Evolutionary conservation across 2,329 filamentous ascomycete genomes (phyloP).

Genomic region (Zymoseptoria brevis): DNA sequence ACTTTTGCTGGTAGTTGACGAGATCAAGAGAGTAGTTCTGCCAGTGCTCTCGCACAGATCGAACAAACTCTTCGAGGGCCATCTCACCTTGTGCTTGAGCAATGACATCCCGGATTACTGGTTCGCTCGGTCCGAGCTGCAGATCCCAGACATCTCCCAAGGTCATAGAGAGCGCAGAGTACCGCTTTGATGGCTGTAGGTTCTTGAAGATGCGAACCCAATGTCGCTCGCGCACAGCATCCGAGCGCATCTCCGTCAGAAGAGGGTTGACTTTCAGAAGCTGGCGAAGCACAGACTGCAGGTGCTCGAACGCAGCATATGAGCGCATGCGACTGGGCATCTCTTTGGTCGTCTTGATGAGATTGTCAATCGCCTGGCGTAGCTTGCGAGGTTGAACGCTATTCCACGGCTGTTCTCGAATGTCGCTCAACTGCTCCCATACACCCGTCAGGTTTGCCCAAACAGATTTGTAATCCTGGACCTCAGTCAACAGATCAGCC

Average conservation of each 20-base stretch:
- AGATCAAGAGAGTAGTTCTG: constrained; percentile 90
- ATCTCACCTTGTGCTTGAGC: constrained; percentile 95
- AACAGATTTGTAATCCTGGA: constrained; percentile 97
- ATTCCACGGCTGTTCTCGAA: constrained; percentile 87
- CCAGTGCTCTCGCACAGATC: constrained; percentile 94
- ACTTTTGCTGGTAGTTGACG: constrained; percentile 97
- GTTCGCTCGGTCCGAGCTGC: constrained; percentile 78
- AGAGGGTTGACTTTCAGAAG: constrained; percentile 86
- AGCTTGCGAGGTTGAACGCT: constrained; percentile 93
- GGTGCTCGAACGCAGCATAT: constrained; percentile 98
- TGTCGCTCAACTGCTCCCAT: constrained; percentile 91
- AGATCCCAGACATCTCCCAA: constrained; percentile 99
- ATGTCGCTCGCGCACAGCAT: constrained; percentile 90
- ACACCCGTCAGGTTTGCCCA: constrained; percentile 94
- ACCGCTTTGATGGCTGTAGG: constrained; percentile 83
- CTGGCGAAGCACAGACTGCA: constrained; percentile 81
- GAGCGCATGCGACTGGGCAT: constrained; percentile 99
- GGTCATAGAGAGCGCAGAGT: constrained; percentile 88
- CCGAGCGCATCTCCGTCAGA: constrained; percentile 85
- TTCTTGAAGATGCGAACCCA: constrained; percentile 98
- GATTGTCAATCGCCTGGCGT: constrained; percentile 74
- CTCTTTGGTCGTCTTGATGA: constrained; percentile 97
- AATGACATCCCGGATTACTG: constrained; percentile 85
- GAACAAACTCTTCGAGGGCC: constrained; percentile 94
- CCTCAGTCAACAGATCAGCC: constrained; percentile 80